phyloP scores from a whole-genome alignment of 2,329 filamentous ascomycete genomes.

The Alternaria dauci region DNA sequence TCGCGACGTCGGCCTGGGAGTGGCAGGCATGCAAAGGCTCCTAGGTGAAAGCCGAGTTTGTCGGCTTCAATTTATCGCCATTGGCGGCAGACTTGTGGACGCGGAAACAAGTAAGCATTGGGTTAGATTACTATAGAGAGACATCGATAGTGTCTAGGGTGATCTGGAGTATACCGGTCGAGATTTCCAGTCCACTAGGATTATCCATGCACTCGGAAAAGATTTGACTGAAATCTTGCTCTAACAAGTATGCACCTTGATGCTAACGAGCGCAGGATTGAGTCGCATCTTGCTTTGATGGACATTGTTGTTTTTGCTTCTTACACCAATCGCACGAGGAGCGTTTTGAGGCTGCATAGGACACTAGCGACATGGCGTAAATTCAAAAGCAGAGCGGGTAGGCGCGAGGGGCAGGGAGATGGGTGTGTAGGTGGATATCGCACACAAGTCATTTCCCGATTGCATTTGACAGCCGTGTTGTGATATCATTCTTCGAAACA shows the following conservation, averaged over 20 bases:
- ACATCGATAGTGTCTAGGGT: neutral
- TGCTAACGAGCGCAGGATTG: neutral
- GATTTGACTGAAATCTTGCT: slow-evolving; percentile 24
- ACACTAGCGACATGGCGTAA: neutral
- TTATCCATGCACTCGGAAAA: slow-evolving; percentile 15
- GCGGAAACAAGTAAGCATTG: neutral
- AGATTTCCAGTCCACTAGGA: slow-evolving; percentile 2
- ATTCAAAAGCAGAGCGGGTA: too few species aligned
- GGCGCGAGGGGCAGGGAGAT: neutral
- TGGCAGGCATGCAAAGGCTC: neutral
- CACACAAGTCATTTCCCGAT: neutral
- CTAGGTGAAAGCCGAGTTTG: neutral
- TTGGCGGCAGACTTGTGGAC: neutral
- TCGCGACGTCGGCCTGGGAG: slow-evolving; percentile 1
- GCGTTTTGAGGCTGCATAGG: neutral
- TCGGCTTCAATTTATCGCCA: neutral
- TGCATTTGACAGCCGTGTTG: too few species aligned
- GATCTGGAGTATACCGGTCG: slow-evolving; percentile 3
- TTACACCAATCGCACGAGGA: neutral
- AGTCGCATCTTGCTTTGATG: neutral
- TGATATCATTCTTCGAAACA: too few species aligned
- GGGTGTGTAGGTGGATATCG: neutral
- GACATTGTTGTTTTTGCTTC: neutral
- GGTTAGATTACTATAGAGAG: neutral
- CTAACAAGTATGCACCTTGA: too few species aligned